Evolutionary conservation across 768 basidiomycete species (phyloP).

Genomic region (Lentinula raphanica): DNA sequence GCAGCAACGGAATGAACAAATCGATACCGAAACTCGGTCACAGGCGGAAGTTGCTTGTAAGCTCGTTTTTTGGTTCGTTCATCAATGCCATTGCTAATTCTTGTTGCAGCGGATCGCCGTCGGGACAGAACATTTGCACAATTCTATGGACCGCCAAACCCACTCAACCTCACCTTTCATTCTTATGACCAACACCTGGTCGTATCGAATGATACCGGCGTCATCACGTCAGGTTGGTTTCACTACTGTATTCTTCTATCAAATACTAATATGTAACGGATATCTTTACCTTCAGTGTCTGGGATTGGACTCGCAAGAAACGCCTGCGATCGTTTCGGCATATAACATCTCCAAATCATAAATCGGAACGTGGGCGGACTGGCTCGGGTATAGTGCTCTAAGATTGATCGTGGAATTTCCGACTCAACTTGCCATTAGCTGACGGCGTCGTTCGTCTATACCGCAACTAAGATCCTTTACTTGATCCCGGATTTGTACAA

Average conservation of each 20-base stretch:
- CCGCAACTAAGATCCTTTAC: slow-evolving; percentile 79
- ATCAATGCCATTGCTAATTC: background rate
- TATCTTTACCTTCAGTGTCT: slow-evolving; percentile 52
- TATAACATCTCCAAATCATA: slow-evolving; percentile 86
- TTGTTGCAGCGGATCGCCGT: slow-evolving; percentile 44
- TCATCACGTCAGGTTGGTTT: slow-evolving; percentile 59
- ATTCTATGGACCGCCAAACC: slow-evolving; percentile 52
- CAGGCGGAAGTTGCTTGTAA: slow-evolving; percentile 74
- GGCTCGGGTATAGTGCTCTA: slow-evolving; percentile 58
- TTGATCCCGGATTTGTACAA: slow-evolving; percentile 71
- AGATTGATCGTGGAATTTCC: background rate
- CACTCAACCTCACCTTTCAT: slow-evolving; percentile 82
- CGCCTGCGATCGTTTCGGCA: slow-evolving; percentile 83
- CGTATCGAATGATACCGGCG: slow-evolving; percentile 79
- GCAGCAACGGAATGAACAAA: slow-evolving; percentile 81
- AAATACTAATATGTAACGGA: background rate
- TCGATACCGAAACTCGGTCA: slow-evolving; percentile 60
- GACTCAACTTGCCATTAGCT: slow-evolving; percentile 40
- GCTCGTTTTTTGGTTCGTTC: background rate
- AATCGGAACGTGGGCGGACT: slow-evolving; percentile 94
- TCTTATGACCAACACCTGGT: slow-evolving; percentile 88
- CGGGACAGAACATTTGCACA: slow-evolving; percentile 75
- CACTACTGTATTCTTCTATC: background rate
- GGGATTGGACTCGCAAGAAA: slow-evolving; percentile 87
- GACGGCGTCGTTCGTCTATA: slow-evolving; percentile 91